Evolutionary conservation across 805 yeast species (phyloP).

Genomic region (Blastobotrys parvus): DNA sequence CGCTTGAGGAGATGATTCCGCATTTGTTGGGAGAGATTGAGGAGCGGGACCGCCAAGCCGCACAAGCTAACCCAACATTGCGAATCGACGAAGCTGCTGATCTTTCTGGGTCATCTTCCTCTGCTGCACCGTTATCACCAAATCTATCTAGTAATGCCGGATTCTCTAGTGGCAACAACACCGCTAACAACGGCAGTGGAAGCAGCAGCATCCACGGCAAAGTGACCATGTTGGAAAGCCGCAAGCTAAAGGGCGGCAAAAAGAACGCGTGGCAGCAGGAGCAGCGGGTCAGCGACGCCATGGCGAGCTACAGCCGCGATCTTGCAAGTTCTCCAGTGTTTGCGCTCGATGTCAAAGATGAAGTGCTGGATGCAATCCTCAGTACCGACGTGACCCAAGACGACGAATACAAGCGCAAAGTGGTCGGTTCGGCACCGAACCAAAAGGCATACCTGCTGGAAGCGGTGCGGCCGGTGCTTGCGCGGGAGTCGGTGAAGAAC

Average conservation of each 20-base stretch:
- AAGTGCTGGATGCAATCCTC: conserved; percentile 68
- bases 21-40: conserved; percentile 31
- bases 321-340: conserved; percentile 64
- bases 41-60: conserved; percentile 9
- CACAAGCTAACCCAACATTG: background rate
- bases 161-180: background rate
- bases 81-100: background rate
- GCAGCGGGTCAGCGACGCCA: conserved; percentile 58
- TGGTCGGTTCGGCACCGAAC: conserved; percentile 73
- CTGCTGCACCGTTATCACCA: background rate
- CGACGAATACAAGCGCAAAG: conserved; percentile 60
- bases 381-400: conserved; percentile 22
- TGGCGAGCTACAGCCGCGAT: conserved; percentile 43
- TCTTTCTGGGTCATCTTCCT: background rate
- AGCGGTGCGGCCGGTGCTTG: conserved; percentile 61
- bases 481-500: conserved; percentile 64
- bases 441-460: conserved; percentile 74
- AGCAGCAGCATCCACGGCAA: no score
- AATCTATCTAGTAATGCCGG: background rate
- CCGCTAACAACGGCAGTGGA: conserved; percentile 5
- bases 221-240: conserved; percentile 58
- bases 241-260: conserved; percentile 60
- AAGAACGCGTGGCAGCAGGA: conserved; percentile 75
- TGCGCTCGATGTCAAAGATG: conserved; percentile 72
- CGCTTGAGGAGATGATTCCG: conserved; percentile 53